These are phyloP conservation scores for Collariella sp. DNA, from an alignment of 495 filamentous ascomycete species.

Conservation along the genomic window DNA sequence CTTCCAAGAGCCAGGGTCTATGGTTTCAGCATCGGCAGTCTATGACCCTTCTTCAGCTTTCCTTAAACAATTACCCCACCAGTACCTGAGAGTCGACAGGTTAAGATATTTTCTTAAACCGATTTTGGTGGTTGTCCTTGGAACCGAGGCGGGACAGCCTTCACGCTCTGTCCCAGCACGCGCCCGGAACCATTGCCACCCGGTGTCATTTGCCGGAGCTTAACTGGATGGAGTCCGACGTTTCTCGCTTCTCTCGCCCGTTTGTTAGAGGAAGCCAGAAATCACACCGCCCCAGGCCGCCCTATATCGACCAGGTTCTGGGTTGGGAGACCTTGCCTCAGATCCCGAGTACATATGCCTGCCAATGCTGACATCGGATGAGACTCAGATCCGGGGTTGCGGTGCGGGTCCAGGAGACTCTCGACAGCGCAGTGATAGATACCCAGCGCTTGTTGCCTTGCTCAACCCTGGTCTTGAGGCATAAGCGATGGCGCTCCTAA, in stretches of 20 bases:
- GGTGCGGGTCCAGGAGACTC: constrained; percentile 11
- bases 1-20: no score
- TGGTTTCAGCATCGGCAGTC: no score
- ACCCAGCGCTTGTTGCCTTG: constrained; percentile 11
- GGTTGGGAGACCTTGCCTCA: constrained; percentile 6
- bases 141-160: not conserved
- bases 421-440: not conserved
- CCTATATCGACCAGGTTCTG: constrained; percentile 4
- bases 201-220: not conserved
- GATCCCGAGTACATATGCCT: constrained; percentile 8
- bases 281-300: not conserved
- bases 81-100: not conserved
- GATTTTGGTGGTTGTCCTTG: not conserved
- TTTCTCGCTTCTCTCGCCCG: no score
- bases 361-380: constrained; percentile 9
- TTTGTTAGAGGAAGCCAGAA: not conserved
- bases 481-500: constrained; percentile 19
- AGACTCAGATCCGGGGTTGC: constrained; percentile 3
- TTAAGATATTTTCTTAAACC: constrained; percentile 1
- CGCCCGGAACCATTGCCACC: constrained; percentile 6
- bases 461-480: constrained; percentile 14
- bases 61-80: not conserved
- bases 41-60: not conserved
- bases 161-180: not conserved
- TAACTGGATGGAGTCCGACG: no score